Evolutionary conservation across 805 yeast species (phyloP).

Genomic region (Ogataea chonburiensis): DNA sequence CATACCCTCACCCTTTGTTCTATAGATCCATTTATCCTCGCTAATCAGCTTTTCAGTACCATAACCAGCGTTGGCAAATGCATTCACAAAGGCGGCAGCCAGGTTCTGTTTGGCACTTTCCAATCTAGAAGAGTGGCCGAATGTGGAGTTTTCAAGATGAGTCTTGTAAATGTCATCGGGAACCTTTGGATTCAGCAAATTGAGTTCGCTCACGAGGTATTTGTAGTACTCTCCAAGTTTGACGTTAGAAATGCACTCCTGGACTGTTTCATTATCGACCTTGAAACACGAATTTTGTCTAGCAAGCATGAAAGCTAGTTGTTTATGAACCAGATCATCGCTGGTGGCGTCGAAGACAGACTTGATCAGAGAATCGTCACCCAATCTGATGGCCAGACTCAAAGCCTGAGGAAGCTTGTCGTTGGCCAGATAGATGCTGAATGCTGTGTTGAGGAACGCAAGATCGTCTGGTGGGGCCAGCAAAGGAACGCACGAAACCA

Average conservation of each 20-base stretch:
- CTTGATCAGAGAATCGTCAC: constrained; percentile 71
- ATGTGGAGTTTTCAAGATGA: constrained; percentile 69
- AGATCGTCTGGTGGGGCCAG: constrained; percentile 93
- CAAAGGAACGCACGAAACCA: constrained; percentile 95
- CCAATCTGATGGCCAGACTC: constrained; percentile 84
- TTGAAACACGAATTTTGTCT: constrained; percentile 81
- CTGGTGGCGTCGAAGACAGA: constrained; percentile 79
- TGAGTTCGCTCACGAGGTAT: constrained; percentile 82
- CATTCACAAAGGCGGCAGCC: constrained; percentile 92
- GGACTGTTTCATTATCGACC: constrained; percentile 69
- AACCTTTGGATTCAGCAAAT: constrained; percentile 82
- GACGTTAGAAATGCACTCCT: constrained; percentile 79
- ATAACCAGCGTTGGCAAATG: constrained; percentile 87
- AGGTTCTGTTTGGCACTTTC: constrained; percentile 95
- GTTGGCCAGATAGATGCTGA: constrained; percentile 74
- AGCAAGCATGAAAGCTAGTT: constrained; percentile 84
- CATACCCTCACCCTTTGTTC: constrained; percentile 91
- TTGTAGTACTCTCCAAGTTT: constrained; percentile 75
- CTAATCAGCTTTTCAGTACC: constrained; percentile 81
- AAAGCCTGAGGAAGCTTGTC: constrained; percentile 86
- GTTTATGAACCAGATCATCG: constrained; percentile 77
- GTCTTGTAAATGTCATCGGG: constrained; percentile 95
- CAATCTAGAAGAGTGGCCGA: constrained; percentile 55
- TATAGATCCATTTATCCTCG: constrained; percentile 80
- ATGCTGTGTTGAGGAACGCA: constrained; percentile 85